A percentile compares a stretch with the other conserved stretches of the same genome.
Evolutionary conservation across 129 eudicot genomes (phyloP).

Genomic region (Chrysanthemum makinoi): DNA sequence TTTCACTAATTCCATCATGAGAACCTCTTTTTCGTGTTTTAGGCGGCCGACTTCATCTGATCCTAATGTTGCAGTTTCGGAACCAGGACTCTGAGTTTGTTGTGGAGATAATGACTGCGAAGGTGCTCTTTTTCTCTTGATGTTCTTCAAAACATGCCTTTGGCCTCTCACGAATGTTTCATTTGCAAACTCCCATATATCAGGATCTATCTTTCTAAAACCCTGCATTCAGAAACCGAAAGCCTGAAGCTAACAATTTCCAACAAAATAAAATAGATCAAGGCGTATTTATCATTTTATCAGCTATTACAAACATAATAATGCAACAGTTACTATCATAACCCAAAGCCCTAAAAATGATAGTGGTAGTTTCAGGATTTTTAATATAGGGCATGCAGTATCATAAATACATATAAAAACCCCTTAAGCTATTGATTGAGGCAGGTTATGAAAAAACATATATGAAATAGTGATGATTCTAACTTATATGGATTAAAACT

Average conservation of each 20-base stretch:
- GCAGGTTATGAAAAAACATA: too few species aligned
- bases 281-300: neutral
- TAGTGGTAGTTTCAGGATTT: too few species aligned
- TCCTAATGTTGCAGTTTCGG: slow-evolving; percentile 46
- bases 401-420: too few species aligned
- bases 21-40: slow-evolving; percentile 64
- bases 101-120: slow-evolving; percentile 35
- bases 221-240: slow-evolving; percentile 67
- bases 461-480: too few species aligned
- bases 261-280: neutral
- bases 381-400: too few species aligned
- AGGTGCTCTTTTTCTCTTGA: slow-evolving; percentile 62
- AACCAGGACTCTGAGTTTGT: slow-evolving; percentile 35
- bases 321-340: neutral
- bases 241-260: slow-evolving; percentile 21
- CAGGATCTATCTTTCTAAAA: slow-evolving; percentile 92
- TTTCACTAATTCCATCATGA: slow-evolving; percentile 70
- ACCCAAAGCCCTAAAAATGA: too few species aligned
- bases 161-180: slow-evolving; percentile 76
- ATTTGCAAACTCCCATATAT: slow-evolving; percentile 89
- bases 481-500: too few species aligned
- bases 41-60: slow-evolving; percentile 64
- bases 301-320: neutral
- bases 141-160: slow-evolving; percentile 64
- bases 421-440: too few species aligned